Evolutionary conservation across 2,329 filamentous ascomycete species (phyloP).

Genomic region (Rachicladosporium sp.): DNA sequence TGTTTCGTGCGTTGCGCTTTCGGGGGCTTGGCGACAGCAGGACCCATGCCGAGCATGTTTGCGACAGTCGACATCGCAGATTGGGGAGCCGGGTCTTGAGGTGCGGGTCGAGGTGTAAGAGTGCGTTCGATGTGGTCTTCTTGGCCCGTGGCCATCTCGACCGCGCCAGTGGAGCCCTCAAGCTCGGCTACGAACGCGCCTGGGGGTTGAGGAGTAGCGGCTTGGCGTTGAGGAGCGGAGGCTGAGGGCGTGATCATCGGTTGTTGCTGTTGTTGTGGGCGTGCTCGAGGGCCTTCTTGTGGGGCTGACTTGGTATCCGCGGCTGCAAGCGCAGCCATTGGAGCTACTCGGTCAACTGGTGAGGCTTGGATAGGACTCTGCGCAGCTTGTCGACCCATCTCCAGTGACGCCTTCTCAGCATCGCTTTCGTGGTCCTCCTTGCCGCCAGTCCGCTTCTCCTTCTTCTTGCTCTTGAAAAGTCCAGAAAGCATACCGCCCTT

Average conservation of each 20-base stretch:
- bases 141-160: slow-evolving; percentile 32
- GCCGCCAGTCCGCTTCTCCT: slow-evolving; percentile 45
- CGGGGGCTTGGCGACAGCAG: slow-evolving; percentile 32
- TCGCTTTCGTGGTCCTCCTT: slow-evolving; percentile 24
- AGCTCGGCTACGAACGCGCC: slow-evolving; percentile 24
- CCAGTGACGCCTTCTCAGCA: slow-evolving; percentile 20
- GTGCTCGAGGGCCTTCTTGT: background rate
- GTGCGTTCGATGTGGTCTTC: slow-evolving; percentile 15
- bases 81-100: too few relatives aligned
- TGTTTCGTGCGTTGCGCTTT: slow-evolving; percentile 48
- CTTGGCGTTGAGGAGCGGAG: background rate
- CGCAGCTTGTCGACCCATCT: slow-evolving; percentile 14
- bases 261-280: slow-evolving; percentile 3
- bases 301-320: too few relatives aligned
- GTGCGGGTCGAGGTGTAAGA: too few relatives aligned
- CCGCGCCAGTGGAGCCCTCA: slow-evolving; percentile 24
- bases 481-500: slow-evolving; percentile 60
- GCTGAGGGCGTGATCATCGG: background rate
- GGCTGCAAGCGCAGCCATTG: too few relatives aligned
- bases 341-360: too few relatives aligned
- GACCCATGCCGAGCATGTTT: slow-evolving; percentile 29
- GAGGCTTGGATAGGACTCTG: background rate
- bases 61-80: slow-evolving; percentile 21
- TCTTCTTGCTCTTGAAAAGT: slow-evolving; percentile 54
- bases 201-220: too few relatives aligned